Percentiles rank a stretch among this genome's conserved stretches.
Evolutionary conservation across 805 yeast genomes (phyloP).

Genomic region (Zygosaccharomyces kombuchaensis): DNA sequence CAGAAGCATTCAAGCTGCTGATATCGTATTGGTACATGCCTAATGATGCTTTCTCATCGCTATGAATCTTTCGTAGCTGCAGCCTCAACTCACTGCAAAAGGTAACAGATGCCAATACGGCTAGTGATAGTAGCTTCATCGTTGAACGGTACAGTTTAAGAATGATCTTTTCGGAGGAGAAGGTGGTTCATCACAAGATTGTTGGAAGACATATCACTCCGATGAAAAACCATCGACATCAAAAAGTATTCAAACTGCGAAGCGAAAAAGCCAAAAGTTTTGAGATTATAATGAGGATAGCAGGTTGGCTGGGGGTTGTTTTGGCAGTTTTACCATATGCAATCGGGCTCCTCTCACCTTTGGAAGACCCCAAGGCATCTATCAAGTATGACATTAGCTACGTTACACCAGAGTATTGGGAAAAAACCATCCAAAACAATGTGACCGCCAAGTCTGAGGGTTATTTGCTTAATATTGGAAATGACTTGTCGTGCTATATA

Average conservation of each 20-base stretch:
- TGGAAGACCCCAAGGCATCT: conserved; percentile 19
- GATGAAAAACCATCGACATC: not conserved
- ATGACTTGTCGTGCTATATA: conserved; percentile 22
- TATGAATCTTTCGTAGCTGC: conserved; percentile 4
- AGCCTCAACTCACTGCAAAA: conserved; percentile 6
- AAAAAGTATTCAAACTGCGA: not conserved
- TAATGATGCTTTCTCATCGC: conserved; percentile 3
- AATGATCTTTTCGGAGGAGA: not conserved
- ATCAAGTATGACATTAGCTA: conserved; percentile 22
- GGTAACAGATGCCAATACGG: conserved; percentile 1
- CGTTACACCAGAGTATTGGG: conserved; percentile 19
- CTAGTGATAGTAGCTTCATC: conserved; percentile 1
- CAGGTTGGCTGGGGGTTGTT: not conserved
- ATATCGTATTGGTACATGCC: conserved; percentile 8
- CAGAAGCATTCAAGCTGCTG: not conserved
- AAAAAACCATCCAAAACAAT: conserved; percentile 10
- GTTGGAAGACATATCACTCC: not conserved
- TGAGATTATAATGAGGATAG: not conserved
- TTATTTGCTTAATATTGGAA: conserved; percentile 16
- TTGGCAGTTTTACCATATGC: not conserved
- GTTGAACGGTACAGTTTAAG: not conserved
- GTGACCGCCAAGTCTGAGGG: conserved; percentile 16
- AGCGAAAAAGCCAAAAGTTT: not conserved
- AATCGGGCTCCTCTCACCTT: conserved; percentile 16
- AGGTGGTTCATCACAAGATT: not conserved